phyloP scores from a whole-genome alignment of 495 filamentous ascomycete genomes.

The Tricharina praecox region DNA sequence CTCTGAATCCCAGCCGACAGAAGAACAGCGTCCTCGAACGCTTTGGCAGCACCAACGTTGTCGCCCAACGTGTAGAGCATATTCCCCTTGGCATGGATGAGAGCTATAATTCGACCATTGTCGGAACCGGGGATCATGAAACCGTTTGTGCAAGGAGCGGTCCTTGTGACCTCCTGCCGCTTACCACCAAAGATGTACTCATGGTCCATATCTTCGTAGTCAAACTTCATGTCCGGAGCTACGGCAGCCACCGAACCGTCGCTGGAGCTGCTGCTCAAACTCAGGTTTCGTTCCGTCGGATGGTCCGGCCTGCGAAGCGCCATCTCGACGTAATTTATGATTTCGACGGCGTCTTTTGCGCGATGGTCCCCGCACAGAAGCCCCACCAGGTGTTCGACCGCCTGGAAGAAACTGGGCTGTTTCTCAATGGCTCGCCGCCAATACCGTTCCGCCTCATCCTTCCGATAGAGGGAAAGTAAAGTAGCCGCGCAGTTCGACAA shows the following conservation, averaged over 20 bases:
- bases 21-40: constrained; percentile 88
- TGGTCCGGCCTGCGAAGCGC: constrained; percentile 39
- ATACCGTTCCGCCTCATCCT: constrained; percentile 68
- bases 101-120: constrained; percentile 79
- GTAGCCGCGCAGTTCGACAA: constrained; percentile 88
- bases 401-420: constrained; percentile 84
- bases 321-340: constrained; percentile 78
- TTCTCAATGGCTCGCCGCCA: constrained; percentile 72
- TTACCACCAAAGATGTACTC: constrained; percentile 15
- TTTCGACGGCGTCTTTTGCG: constrained; percentile 67
- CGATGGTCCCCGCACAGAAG: constrained; percentile 68
- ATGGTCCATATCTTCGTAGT: constrained; percentile 35
- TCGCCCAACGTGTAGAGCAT: constrained; percentile 90
- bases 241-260: constrained; percentile 26
- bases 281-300: constrained; percentile 29
- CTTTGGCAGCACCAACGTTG: constrained; percentile 62
- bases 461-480: constrained; percentile 61
- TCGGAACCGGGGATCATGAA: constrained; percentile 75
- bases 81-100: constrained; percentile 94
- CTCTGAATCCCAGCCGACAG: constrained; percentile 63
- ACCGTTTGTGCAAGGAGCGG: constrained; percentile 30
- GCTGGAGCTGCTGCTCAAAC: constrained; percentile 40
- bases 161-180: constrained; percentile 8
- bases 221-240: constrained; percentile 20
- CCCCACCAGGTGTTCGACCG: constrained; percentile 86